These are phyloP conservation scores for Peniophora sp. DNA, from an alignment of 1,284 basidiomycete genomes.

Conservation along the genomic window DNA sequence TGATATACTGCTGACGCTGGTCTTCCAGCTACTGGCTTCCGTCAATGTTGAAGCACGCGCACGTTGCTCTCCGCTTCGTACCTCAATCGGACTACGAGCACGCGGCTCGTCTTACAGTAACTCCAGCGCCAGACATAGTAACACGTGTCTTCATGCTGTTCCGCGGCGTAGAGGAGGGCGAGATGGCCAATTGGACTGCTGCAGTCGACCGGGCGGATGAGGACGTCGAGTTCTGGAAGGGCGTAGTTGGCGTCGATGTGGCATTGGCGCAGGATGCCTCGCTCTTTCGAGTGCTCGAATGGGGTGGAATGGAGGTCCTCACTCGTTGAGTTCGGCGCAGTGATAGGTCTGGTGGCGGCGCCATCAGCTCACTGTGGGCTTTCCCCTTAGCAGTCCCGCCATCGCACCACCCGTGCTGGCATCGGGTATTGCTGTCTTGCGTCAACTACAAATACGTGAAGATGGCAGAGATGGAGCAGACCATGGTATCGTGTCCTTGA, in stretches of 20 bases:
- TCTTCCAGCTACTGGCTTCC: slow-evolving; percentile 33
- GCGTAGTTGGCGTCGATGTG: slow-evolving; percentile 19
- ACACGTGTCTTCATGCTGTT: slow-evolving; percentile 41
- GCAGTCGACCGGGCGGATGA: slow-evolving; percentile 12
- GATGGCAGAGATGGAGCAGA: no score
- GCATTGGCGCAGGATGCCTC: slow-evolving; percentile 10
- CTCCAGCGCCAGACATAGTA: slow-evolving; percentile 32
- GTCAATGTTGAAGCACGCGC: slow-evolving; percentile 26
- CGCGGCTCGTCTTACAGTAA: slow-evolving; percentile 28
- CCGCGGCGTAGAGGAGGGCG: slow-evolving; percentile 22
- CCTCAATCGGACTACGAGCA: slow-evolving; percentile 31
- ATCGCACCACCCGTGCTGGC: no score
- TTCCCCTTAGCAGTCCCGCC: no score
- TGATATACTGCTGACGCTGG: not conserved
- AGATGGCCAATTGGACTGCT: slow-evolving; percentile 15
- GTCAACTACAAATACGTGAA: no score
- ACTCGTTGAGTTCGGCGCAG: no score
- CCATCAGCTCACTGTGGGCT: no score
- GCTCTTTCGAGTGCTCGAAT: slow-evolving; percentile 27
- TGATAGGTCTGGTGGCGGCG: no score
- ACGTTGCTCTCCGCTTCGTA: slow-evolving; percentile 37
- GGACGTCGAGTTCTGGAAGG: slow-evolving; percentile 12
- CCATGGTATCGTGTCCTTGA: no score
- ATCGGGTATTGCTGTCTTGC: no score
- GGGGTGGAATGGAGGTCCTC: slow-evolving; percentile 29